Percentiles rank a stretch among this genome's conserved stretches.
phyloP scores from a whole-genome alignment of 2,329 filamentous ascomycete species.

The Ciborinia camelliae region DNA sequence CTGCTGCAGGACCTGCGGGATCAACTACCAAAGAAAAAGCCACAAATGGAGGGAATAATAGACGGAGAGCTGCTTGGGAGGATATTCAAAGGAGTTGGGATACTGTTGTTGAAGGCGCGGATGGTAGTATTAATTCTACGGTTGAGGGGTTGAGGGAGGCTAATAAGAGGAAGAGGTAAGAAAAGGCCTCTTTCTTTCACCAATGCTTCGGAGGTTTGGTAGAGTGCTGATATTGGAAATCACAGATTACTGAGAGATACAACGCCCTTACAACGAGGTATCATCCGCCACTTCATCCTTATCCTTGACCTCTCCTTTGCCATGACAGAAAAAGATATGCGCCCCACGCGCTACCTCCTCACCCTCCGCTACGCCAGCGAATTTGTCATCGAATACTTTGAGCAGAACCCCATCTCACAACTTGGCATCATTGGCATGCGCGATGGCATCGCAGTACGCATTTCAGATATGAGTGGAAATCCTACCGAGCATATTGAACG shows the following conservation, averaged over 20 bases:
- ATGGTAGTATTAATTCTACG: conserved; percentile 69
- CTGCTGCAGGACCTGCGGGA: conserved; percentile 29
- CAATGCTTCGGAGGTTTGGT: background rate
- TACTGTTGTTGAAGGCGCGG: conserved; percentile 70
- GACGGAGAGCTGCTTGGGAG: conserved; percentile 59
- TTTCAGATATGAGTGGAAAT: conserved; percentile 90
- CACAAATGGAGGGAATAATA: conserved; percentile 35
- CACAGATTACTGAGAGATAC: conserved; percentile 83
- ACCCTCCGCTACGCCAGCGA: conserved; percentile 78
- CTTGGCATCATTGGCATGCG: conserved; percentile 90
- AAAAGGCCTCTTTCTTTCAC: background rate
- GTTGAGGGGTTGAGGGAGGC: conserved; percentile 75
- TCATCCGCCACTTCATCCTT: conserved; percentile 92
- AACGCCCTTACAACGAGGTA: conserved; percentile 90
- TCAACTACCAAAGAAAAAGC: conserved; percentile 34
- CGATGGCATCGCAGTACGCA: conserved; percentile 79
- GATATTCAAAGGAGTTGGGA: conserved; percentile 68
- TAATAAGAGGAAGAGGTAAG: conserved; percentile 70
- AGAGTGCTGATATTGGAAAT: conserved; percentile 8
- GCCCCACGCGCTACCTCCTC: conserved; percentile 81
- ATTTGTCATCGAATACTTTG: conserved; percentile 93
- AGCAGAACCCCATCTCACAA: conserved; percentile 97
- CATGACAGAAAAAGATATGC: conserved; percentile 92
- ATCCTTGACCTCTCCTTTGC: conserved; percentile 89
- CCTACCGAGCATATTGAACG: conserved; percentile 81